phyloP scores from a whole-genome alignment of 495 filamentous ascomycete genomes.

The Talaromyces liani region DNA sequence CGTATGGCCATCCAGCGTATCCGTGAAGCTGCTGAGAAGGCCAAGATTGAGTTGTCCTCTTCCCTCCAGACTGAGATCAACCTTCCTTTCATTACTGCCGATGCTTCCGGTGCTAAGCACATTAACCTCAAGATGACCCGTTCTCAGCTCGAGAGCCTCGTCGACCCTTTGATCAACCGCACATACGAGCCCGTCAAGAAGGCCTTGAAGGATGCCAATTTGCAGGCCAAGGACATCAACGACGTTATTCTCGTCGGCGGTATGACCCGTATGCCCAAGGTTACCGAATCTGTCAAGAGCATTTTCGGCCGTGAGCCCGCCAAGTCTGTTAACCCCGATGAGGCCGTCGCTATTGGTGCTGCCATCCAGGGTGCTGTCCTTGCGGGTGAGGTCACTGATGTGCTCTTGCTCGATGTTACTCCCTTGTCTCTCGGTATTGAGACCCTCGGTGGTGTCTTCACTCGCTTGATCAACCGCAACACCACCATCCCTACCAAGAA shows the following conservation, averaged over 20 bases:
- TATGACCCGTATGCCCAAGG: constrained; percentile 99
- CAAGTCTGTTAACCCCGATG: constrained; percentile 98
- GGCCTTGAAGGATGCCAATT: constrained; percentile 93
- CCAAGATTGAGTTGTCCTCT: constrained; percentile 98
- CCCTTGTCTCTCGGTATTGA: constrained; percentile 98
- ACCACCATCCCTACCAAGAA: constrained; percentile 99
- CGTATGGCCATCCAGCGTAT: constrained; percentile 99
- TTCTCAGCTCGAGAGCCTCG: constrained; percentile 83
- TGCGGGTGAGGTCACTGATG: constrained; percentile 92
- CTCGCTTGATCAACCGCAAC: constrained; percentile 98
- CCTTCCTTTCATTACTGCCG: constrained; percentile 97
- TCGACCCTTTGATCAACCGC: constrained; percentile 81
- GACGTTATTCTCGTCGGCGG: constrained; percentile 98
- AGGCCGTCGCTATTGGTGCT: constrained; percentile 97
- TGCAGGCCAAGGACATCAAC: constrained; percentile 93
- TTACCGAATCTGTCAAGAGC: constrained; percentile 91
- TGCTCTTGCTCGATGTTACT: constrained; percentile 94
- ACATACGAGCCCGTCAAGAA: constrained; percentile 93
- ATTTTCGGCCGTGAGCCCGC: constrained; percentile 97
- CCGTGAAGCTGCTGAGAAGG: constrained; percentile 98
- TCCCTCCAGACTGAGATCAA: constrained; percentile 97
- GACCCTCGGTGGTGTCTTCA: constrained; percentile 99
- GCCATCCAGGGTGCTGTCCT: constrained; percentile 97
- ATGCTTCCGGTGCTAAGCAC: constrained; percentile 90
- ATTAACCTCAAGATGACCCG: constrained; percentile 94